Evolutionary conservation across 352 stramenopile species (phyloP), one percentile per base, ranked within the genome.

Genomic region (Phytophthora syringae): DNA sequence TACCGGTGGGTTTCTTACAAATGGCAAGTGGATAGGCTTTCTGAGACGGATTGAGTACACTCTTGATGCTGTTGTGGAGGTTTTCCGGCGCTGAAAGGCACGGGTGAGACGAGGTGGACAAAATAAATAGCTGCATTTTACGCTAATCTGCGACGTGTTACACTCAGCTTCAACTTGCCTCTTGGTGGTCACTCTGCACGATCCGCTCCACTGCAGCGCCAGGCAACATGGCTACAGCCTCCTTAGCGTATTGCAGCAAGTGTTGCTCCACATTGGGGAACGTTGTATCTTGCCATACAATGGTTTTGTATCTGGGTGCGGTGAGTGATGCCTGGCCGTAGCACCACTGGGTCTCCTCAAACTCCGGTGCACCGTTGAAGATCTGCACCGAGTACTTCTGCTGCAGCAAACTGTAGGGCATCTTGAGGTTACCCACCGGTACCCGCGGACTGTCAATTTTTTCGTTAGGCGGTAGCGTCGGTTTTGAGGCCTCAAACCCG

Each of bases 341-440:
- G 64, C 77, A 85, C 74, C 72, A 81, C 40, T 70, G 58, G 13
- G 66, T 65, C 20, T 72, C 48, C 2, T 67, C 62, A 16, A 86
- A 84, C 27, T 72, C 53, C 10, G 68, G 63, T n/a, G 61, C 72
- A 13, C 75, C 70, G 56, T 72, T 65, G 48, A 74, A 84, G 62
- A 83, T 83, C 37, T 64, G 24, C 11, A 84, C 58, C 18, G 49
- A 66, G 37, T 80, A 85, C 32, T 77, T 68, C 51, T 70, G 25
- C n/a, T 72, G 65, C n/a, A 83, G 39, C 0, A 64, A 11, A 7
- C 27, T 49, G 53, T 81, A 81, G 27, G 56, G 42, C 49, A 78
- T 74, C 5, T 61, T 57, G 5, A 66, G 30, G 18, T 64, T 65
- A 6, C 52, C 64, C 13, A 61, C 36, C 1, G 62, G 28, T 9